Evolutionary conservation across 176 grass and related monocot genomes (phyloP).

Genomic region (Bothriochloa decipiens): DNA sequence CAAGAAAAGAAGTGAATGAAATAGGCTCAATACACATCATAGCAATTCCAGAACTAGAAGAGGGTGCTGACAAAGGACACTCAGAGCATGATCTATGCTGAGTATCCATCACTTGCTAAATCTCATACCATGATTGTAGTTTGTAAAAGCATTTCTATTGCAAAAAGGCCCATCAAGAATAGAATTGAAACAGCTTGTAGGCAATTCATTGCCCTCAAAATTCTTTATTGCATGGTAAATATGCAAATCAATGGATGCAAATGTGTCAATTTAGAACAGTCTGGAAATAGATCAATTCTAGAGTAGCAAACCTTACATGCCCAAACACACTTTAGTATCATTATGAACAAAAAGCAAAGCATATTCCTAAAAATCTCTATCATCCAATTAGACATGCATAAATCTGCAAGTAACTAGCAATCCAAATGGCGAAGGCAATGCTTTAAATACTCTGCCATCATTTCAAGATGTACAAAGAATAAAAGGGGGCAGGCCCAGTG

Average conservation of each 20-base stretch:
- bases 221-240: not conserved
- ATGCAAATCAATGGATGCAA: constrained; percentile 1
- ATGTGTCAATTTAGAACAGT: not conserved
- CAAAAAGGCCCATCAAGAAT: not conserved
- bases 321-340: not conserved
- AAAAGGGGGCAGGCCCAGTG: no score
- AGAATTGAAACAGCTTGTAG: not conserved
- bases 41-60: constrained; percentile 17
- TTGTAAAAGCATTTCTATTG: not conserved
- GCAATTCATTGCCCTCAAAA: not conserved
- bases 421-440: not conserved
- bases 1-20: constrained; percentile 3
- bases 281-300: not conserved
- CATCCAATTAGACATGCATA: not conserved
- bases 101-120: constrained; percentile 13
- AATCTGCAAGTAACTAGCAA: not conserved
- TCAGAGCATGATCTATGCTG: constrained; percentile 1
- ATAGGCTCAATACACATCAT: constrained; percentile 13
- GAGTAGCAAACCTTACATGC: constrained; percentile 1
- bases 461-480: no score
- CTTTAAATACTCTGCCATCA: not conserved
- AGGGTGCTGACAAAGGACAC: constrained; percentile 21
- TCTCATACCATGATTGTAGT: constrained; percentile 3
- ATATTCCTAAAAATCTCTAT: constrained; percentile 11
- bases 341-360: constrained; percentile 11